Evolutionary conservation across 1,284 basidiomycete genomes (phyloP), one percentile per base, ranked within the genome.

Genomic region (Cystobasidiaceae sp.): DNA sequence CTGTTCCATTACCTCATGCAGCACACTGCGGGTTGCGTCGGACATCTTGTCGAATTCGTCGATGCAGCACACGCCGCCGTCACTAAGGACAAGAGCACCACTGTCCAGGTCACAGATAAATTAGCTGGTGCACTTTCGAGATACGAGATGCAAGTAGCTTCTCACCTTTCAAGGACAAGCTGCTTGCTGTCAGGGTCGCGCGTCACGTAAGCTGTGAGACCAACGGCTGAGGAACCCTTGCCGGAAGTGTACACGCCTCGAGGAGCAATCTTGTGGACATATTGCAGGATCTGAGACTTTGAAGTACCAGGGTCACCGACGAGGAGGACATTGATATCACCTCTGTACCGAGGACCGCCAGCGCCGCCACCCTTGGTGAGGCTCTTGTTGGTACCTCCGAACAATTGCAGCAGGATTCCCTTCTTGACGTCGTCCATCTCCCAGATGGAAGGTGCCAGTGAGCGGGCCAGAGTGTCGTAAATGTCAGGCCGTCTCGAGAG

Each of bases 1-100:
- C 86, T 98, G 94, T 84, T 98, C 94, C 94, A 98, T 98, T 41
- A 97, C 96, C 87, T 98, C 96, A 76, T 98, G 94, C 55, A 98
- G 80, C 0, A 97, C 96, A 77, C 90, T 93, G 51, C 96, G 84
- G 8, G 94, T 97, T 0, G 92, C 86, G 74, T 98, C 94, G 1
- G 89, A 89, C 94, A 98, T 98, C 78, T 98, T 98, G 80, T 98
- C 96, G 74, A 98, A 98, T 78, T 97, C 94, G 75, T 98, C 94
- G 72, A 98, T 98, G 76, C 96, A 98, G 78, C 96, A 98, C 4
- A 97, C 92, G 77, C 94, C 94, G 2, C 94, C 94, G 72, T 98
- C 96, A 72, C 90, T 93, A 59, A 98, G 80, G 1, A 98, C 96
- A 3, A 98, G 84, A 0, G 96, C 94, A 72, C 94, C 94, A 80